Percentiles rank a stretch among this genome's conserved stretches.
Conservation (phyloP, 345 rosid genomes). For the Rhodomyrtus tomentosa region DNA sequence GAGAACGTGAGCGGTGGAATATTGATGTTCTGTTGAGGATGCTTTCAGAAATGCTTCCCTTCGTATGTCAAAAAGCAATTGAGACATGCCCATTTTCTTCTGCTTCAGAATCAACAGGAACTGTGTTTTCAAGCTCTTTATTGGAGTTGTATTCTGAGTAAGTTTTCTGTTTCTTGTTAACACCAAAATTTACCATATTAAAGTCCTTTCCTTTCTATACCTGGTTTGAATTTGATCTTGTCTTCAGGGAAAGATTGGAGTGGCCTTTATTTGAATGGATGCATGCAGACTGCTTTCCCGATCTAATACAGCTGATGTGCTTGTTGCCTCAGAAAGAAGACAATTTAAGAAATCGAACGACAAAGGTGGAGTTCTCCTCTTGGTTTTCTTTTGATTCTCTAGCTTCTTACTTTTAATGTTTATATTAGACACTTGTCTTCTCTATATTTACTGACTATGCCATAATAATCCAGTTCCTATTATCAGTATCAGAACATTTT, state of each 20-base stretch:
- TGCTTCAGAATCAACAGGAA: slow-evolving; percentile 25
- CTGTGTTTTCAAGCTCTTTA: slow-evolving; percentile 37
- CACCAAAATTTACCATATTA: not conserved
- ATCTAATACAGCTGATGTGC: slow-evolving; percentile 65
- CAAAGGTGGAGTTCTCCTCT: slow-evolving; percentile 44
- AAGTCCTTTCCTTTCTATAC: not conserved
- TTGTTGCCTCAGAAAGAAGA: slow-evolving; percentile 88
- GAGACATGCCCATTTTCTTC: slow-evolving; percentile 79
- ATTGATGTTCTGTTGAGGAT: slow-evolving; percentile 81
- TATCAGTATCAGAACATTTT: slow-evolving; percentile 57
- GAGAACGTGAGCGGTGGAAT: slow-evolving; percentile 94
- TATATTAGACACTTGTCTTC: not conserved
- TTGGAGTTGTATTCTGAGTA: slow-evolving; percentile 76
- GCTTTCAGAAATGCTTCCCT: slow-evolving; percentile 71
- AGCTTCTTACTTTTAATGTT: not conserved
- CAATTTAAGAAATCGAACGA: slow-evolving; percentile 61
- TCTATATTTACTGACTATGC: slow-evolving; percentile 9
- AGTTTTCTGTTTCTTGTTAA: not conserved
- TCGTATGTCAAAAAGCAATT: slow-evolving; percentile 52
- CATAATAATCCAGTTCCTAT: slow-evolving; percentile 54
- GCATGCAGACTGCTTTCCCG: slow-evolving; percentile 84
- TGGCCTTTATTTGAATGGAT: slow-evolving; percentile 96
- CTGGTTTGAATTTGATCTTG: not conserved
- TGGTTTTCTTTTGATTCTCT: not conserved
- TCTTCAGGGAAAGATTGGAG: slow-evolving; percentile 55